Evolutionary conservation across 2,329 filamentous ascomycete species (phyloP), one percentile per base, ranked within the genome.

Genomic region (Curvularia sp.): DNA sequence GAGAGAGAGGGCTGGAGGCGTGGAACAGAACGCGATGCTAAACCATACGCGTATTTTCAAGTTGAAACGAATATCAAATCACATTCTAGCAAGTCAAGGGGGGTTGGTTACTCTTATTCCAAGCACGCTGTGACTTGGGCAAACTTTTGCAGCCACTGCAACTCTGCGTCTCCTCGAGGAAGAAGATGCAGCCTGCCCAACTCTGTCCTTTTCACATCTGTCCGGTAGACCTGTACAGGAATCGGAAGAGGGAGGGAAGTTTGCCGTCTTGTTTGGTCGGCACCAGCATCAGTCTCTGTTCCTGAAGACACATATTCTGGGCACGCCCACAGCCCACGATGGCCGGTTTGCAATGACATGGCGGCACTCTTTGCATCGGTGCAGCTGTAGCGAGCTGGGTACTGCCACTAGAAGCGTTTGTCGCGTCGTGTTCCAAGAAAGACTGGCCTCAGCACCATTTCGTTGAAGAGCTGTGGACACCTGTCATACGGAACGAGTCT

Each of bases 401-500:
- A n/a, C 21, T 18, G 5, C n/a, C 1, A 23, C 18, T 3, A 25
- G 28, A 18, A 5, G 15, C 34, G 2, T 25, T 25, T 48, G 25
- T 12, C 8, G 15, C 9, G 9, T 32, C 15, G 7, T 18, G 7
- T 1, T 38, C 32, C 32, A 38, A 10, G 8, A 49, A 49, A 27
- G 2, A 32, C 46, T n/a, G 21, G 19, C 13, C 18, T 10, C 21
- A 25, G 13, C n/a, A 52, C n/a, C 38, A 27, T 3, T 18, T 53
- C 28, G 19, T 48, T 15, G 25, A 60, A 62, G 3, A 57, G 30
- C 5, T 52, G 49, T 18, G 50, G 13, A 9, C 42, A 43, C 32
- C 55, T 57, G 25, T 62, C 55, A 34, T 62, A 64, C 25, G 59
- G 57, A 9, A 64, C 43, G 19, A 64, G 46, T 36, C 30, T 61